Percentiles rank a stretch among this genome's conserved stretches.
Conservation (phyloP, 306 rosid genomes). For the Cicer cuneatum region DNA sequence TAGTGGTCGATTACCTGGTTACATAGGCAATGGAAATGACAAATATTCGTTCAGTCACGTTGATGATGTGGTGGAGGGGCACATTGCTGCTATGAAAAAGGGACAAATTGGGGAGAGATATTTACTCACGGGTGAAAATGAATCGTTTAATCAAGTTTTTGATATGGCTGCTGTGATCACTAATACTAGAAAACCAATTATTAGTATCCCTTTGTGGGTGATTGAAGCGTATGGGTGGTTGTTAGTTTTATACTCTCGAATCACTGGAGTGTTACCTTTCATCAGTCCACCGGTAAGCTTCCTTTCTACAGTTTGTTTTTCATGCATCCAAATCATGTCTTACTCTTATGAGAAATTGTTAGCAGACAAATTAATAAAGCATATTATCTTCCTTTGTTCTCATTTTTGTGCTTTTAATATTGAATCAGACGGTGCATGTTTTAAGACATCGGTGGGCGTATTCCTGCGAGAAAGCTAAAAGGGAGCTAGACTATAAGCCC, state of each 20-base stretch:
- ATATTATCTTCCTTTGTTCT: slow-evolving; percentile 17
- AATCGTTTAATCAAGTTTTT: slow-evolving; percentile 74
- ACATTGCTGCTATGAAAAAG: slow-evolving; percentile 69
- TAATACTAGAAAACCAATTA: slow-evolving; percentile 60
- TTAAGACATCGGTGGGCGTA: slow-evolving; percentile 84
- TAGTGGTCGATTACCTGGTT: slow-evolving; percentile 85
- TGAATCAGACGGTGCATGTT: slow-evolving; percentile 73
- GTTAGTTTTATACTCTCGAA: slow-evolving; percentile 60
- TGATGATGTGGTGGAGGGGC: slow-evolving; percentile 89
- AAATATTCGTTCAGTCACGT: slow-evolving; percentile 79
- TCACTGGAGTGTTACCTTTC: slow-evolving; percentile 78
- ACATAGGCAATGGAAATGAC: slow-evolving; percentile 75
- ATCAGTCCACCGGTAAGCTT: slow-evolving; percentile 86
- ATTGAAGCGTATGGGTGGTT: slow-evolving; percentile 78
- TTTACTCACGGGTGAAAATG: slow-evolving; percentile 88
- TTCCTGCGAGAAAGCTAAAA: slow-evolving; percentile 53
- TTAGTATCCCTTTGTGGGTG: slow-evolving; percentile 73
- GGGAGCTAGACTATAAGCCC: slow-evolving; percentile 59
- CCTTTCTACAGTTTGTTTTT: slow-evolving; percentile 36
- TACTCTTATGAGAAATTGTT: neutral
- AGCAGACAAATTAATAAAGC: neutral
- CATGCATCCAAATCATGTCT: slow-evolving; percentile 7
- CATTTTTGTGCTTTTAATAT: slow-evolving; percentile 25
- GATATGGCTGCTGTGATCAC: slow-evolving; percentile 76
- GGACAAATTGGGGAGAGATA: slow-evolving; percentile 77